Conservation (phyloP, 768 basidiomycete species). For the Kwoniella sp. region DNA sequence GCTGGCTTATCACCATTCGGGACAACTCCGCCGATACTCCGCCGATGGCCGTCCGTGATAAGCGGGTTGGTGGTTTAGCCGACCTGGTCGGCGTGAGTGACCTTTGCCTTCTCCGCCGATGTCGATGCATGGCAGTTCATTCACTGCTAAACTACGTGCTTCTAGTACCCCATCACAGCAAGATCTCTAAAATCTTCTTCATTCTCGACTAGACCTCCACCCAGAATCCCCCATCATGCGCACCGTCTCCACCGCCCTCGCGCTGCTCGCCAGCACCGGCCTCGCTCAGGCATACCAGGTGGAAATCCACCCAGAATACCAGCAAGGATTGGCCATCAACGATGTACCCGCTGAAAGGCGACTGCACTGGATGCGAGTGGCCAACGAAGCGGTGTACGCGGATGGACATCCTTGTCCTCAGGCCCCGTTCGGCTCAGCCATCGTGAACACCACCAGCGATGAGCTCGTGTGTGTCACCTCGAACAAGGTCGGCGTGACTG, state of each 20-base stretch:
- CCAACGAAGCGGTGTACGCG: slow-evolving; percentile 29
- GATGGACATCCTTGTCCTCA: slow-evolving; percentile 37
- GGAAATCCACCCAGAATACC: slow-evolving; percentile 31
- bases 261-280: not conserved
- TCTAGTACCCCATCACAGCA: not conserved
- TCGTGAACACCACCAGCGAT: slow-evolving; percentile 39
- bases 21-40: not conserved
- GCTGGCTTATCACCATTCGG: not conserved
- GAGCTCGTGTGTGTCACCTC: slow-evolving; percentile 38
- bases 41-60: too few species aligned
- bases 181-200: not conserved
- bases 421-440: slow-evolving; percentile 35
- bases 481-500: slow-evolving; percentile 34
- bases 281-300: slow-evolving; percentile 17
- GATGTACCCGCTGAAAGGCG: slow-evolving; percentile 24
- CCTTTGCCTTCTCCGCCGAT: too few species aligned
- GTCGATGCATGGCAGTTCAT: too few species aligned
- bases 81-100: too few species aligned
- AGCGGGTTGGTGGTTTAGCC: too few species aligned
- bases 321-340: slow-evolving; percentile 25
- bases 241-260: not conserved
- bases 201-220: not conserved
- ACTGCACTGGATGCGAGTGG: slow-evolving; percentile 29
- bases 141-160: too few species aligned
- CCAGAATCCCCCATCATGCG: not conserved